phyloP scores from a whole-genome alignment of 2,329 filamentous ascomycete genomes.

The Fusarium anthophilum region DNA sequence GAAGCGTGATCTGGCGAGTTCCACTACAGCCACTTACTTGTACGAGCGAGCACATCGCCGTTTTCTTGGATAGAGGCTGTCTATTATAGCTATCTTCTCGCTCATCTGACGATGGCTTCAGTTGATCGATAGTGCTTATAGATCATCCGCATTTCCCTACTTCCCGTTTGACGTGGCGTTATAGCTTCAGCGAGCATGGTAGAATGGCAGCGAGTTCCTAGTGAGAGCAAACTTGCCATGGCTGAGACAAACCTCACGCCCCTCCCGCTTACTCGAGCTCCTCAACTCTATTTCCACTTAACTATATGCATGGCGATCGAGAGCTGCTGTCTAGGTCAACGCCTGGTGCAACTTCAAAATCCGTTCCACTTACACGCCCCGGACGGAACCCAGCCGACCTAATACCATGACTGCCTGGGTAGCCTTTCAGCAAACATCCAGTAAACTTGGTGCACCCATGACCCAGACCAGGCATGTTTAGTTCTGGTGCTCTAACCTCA shows the following conservation, averaged over 20 bases:
- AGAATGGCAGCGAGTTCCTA: background rate
- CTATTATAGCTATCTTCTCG: background rate
- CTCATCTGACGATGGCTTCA: no score
- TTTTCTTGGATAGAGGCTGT: background rate
- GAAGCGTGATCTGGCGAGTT: background rate
- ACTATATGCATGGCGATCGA: background rate
- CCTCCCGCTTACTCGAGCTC: slow-evolving; percentile 6
- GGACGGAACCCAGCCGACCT: background rate
- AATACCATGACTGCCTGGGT: background rate
- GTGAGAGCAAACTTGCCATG: background rate
- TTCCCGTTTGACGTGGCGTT: background rate
- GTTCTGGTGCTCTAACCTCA: background rate
- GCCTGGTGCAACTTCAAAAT: background rate
- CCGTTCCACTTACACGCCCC: background rate
- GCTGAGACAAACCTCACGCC: slow-evolving; percentile 1
- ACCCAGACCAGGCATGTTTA: background rate
- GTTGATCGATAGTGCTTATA: background rate
- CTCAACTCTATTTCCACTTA: slow-evolving; percentile 8
- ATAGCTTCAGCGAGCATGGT: background rate
- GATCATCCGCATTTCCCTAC: background rate
- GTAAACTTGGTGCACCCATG: background rate
- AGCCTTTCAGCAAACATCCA: background rate
- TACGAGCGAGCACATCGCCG: background rate
- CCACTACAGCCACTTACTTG: background rate
- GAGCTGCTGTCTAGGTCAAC: background rate